A percentile compares a stretch with the other conserved stretches of the same genome.
phyloP scores from a whole-genome alignment of 306 rosid species.

The Pyrus communis region DNA sequence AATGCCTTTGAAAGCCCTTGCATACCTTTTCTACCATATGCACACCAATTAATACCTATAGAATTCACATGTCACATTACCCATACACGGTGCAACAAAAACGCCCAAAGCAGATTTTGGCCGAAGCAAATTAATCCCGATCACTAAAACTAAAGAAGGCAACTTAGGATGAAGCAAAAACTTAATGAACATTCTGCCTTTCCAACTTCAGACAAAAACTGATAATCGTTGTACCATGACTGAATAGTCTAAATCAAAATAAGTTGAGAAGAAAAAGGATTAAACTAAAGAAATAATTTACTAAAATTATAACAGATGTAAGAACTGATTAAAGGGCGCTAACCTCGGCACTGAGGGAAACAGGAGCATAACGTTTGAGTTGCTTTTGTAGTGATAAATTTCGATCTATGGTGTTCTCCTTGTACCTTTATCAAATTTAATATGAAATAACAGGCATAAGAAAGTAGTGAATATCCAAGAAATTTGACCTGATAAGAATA shows the following conservation, averaged over 20 bases:
- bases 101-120: not conserved
- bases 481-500: not conserved
- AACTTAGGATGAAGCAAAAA: not conserved
- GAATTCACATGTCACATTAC: not conserved
- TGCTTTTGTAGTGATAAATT: conserved; percentile 62
- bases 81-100: not conserved
- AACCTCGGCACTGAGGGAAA: conserved; percentile 71
- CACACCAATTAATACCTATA: not conserved
- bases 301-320: not conserved
- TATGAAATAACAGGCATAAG: conserved; percentile 12
- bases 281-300: not conserved
- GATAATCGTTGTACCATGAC: not conserved
- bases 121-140: not conserved
- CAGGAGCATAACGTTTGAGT: conserved; percentile 69
- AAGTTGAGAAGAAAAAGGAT: not conserved
- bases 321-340: not conserved
- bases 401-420: conserved; percentile 45
- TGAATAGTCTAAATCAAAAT: not conserved
- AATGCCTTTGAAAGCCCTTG: not conserved
- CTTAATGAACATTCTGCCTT: not conserved
- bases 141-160: not conserved
- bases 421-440: conserved; percentile 58
- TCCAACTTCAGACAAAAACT: not conserved
- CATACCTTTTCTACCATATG: not conserved
- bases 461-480: conserved; percentile 10